Base-by-base conservation (phyloP, 345 rosid species). In the Noccaea caerulescens region DNA sequence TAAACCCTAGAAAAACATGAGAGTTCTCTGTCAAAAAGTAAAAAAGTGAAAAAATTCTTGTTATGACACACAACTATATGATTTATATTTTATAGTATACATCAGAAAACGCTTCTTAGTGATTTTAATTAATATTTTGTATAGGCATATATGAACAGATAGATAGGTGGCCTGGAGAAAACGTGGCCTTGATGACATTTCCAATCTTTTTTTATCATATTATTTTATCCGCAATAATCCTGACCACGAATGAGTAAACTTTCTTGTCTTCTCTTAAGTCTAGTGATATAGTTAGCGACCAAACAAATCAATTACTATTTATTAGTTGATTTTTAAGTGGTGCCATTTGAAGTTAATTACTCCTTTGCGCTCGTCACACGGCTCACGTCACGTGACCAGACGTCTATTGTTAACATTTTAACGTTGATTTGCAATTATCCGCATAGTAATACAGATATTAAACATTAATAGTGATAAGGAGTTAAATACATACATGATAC, bases 121-220 rank as follows among this genome's bases (percentile, higher is more conserved):
- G 23, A 27, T 27, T 27, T 27, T 27, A 27, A 3, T 27, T 2
- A 27, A 27, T 27, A 45, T 25, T 12, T 23, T 5, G 13, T 6
- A 18, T 58, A 36, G 43, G n/a, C 4, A 46, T 45, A 45, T 20
- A 20, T 46, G 23, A 44, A 44, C 49, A n/a, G 7, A 46, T 14
- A 14, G 10, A 16, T 46, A 56, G 41, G 14, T 57, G 43, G 23
- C 59, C 39, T n/a, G 32, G 8, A 11, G 12, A 37, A 37, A 57
- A 57, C 45, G 62, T 57, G 45, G 30, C 14, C 9, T 57, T 37
- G 45, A 57, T 57, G 38, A 57, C 27, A 44, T 44, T 36, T 36
- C 5, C 8, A 7, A 36, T 4, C 37, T 34, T 34, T 20, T 20
- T 1, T 34, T 4, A 34, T 4, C 7, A 1, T 1, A 4, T 6